phyloP scores from a whole-genome alignment of 106 monocot species.

The Phalaenopsis equestris region DNA sequence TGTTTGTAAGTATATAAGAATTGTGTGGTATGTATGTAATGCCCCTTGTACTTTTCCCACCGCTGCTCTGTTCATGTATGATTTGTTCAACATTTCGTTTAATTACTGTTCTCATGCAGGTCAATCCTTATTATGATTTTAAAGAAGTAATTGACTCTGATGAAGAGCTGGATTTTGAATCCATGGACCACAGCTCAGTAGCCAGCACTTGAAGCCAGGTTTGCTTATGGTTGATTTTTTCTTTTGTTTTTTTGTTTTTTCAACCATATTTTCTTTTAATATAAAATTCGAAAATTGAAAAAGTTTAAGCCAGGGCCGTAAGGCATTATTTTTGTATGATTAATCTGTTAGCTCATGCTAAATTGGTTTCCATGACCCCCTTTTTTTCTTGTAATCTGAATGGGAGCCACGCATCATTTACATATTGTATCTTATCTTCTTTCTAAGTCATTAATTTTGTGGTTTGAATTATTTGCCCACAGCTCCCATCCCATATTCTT shows the following conservation, averaged over 20 bases:
- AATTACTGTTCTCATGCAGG: slow-evolving; percentile 35
- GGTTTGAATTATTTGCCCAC: too few relatives aligned
- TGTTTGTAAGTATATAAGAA: too few relatives aligned
- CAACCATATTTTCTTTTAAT: too few relatives aligned
- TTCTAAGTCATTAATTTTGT: too few relatives aligned
- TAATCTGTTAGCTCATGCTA: neutral
- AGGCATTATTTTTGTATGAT: slow-evolving; percentile 5
- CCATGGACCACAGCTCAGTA: slow-evolving; percentile 42
- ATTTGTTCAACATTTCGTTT: neutral
- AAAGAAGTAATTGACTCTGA: slow-evolving; percentile 90
- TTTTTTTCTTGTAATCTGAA: neutral
- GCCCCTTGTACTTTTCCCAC: neutral
- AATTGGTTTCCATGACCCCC: neutral
- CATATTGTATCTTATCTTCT: too few relatives aligned
- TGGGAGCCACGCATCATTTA: neutral
- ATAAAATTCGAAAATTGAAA: neutral
- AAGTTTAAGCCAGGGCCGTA: neutral
- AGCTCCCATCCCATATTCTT: too few relatives aligned
- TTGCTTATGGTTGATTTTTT: too few relatives aligned
- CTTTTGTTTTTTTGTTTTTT: too few relatives aligned
- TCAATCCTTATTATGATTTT: slow-evolving; percentile 67
- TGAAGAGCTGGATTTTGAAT: slow-evolving; percentile 74
- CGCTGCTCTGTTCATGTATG: neutral
- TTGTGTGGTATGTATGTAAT: too few relatives aligned
- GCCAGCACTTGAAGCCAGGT: neutral